phyloP scores from a whole-genome alignment of 495 filamentous ascomycete genomes.

The Penicillium angulare region DNA sequence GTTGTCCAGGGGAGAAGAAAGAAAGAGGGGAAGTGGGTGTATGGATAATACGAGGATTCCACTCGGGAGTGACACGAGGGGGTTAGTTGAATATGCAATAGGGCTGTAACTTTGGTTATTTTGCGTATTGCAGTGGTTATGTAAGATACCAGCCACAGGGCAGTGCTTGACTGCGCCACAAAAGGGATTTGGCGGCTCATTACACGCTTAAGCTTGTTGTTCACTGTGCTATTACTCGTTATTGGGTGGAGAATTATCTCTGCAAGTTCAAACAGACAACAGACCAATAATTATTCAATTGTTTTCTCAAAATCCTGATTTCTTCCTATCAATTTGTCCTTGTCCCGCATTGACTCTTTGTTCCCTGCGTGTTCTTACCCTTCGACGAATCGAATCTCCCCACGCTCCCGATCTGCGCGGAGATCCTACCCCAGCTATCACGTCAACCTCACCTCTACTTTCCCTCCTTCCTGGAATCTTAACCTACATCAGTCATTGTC shows the following conservation, averaged over 20 bases:
- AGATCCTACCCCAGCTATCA: constrained; percentile 26
- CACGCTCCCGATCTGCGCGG: constrained; percentile 11
- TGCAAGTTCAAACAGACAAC: too few species aligned
- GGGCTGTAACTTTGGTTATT: background rate
- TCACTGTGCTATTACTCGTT: too few species aligned
- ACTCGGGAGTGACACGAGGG: background rate
- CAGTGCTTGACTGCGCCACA: background rate
- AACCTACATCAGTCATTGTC: constrained; percentile 17
- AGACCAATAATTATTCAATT: too few species aligned
- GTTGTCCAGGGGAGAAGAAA: background rate
- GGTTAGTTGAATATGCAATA: background rate
- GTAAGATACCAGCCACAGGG: background rate
- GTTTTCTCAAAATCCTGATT: too few species aligned
- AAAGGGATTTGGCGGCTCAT: too few species aligned
- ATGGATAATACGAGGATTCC: background rate
- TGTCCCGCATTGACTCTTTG: background rate
- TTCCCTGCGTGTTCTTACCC: background rate
- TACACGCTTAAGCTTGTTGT: too few species aligned
- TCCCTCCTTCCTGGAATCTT: constrained; percentile 9
- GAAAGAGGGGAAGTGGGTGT: background rate
- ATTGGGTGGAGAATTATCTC: too few species aligned
- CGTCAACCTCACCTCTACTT: constrained; percentile 12
- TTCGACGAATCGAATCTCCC: background rate
- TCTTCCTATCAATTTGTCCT: background rate
- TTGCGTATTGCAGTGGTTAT: background rate